Percentiles rank a stretch among this genome's conserved stretches.
phyloP scores from a whole-genome alignment of 2,329 filamentous ascomycete species.

The Curvularia lunata region DNA sequence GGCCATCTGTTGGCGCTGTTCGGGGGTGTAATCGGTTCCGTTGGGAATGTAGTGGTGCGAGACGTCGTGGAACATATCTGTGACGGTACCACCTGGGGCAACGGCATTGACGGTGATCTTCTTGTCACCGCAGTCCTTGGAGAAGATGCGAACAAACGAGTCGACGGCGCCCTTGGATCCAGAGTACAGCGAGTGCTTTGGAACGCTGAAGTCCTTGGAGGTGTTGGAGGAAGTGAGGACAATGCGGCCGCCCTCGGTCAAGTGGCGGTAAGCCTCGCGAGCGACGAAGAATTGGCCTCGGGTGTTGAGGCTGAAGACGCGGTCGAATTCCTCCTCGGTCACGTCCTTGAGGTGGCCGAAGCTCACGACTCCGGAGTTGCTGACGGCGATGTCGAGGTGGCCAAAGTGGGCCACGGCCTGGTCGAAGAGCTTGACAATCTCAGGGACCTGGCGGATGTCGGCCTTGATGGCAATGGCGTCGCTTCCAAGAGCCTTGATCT shows the following conservation, averaged over 20 bases:
- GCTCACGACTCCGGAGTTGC: constrained; percentile 63
- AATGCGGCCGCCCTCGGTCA: constrained; percentile 70
- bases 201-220: constrained; percentile 67
- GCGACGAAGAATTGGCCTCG: constrained; percentile 76
- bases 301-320: constrained; percentile 70
- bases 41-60: constrained; percentile 56
- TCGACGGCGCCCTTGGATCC: constrained; percentile 73
- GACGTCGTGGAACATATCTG: constrained; percentile 75
- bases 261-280: constrained; percentile 71
- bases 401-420: constrained; percentile 49
- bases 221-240: constrained; percentile 76
- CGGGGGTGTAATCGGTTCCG: constrained; percentile 25
- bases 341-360: constrained; percentile 71
- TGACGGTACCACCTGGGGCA: constrained; percentile 73
- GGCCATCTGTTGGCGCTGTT: constrained; percentile 47
- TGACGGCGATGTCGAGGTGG: constrained; percentile 52
- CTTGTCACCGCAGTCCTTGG: constrained; percentile 69
- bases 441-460: constrained; percentile 57
- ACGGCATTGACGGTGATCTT: constrained; percentile 74
- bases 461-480: constrained; percentile 63
- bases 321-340: constrained; percentile 70
- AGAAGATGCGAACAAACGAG: constrained; percentile 71
- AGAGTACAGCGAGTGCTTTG: constrained; percentile 72
- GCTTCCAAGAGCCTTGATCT: constrained; percentile 52
- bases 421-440: constrained; percentile 58